Base-by-base conservation (phyloP, 2,329 filamentous ascomycete genomes). In the Penicillium italicum region DNA sequence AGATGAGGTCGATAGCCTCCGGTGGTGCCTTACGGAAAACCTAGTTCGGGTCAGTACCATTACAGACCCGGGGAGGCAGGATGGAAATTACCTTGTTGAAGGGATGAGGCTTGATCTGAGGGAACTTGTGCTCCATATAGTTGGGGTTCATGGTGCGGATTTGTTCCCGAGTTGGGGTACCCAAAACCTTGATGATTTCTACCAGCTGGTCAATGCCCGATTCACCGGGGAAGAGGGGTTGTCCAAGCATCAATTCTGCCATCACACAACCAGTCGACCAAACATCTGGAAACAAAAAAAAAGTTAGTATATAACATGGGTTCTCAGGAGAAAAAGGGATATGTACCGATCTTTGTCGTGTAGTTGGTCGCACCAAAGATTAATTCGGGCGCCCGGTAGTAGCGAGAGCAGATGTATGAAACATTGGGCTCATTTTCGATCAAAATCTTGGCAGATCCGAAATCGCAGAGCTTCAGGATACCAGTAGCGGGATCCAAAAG, bases 41-140 rank as follows among this genome's bases (percentile, higher is more conserved):
- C 84, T 87, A 37, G 38, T 34, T 49, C 38, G 58, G 58, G 57
- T 69, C 63, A 66, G 69, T 48, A 53, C 34, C 36, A 41, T 47
- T 28, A 41, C 22, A 36, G 31, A 22, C 20, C n/a, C 16, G 10
- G 1, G 9, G 16, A 12, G 26, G n/a, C 11, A 14, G 24, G 14
- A n/a, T 9, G 7, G 18, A 30, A 46, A 30, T 56, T 73, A 86
- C 84, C 84, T 97, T 97, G 79, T 89, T 95, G 82, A 99, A 99
- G 28, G 94, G 94, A 72, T 99, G 94, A 56, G 94, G 94, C 81
- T 99, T 99, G 80, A 99, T 99, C 77, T 99, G 94, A 45, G 94
- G 94, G 77, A 99, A 99, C 80, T 97, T 97, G 80, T 99, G 94
- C 79, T 99, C 94, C 94, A 99, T 99, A 78, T 99, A 99, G 77